Evolutionary conservation across 768 basidiomycete species (phyloP), one percentile per base, ranked within the genome.

Genomic region (Boletus edulis): DNA sequence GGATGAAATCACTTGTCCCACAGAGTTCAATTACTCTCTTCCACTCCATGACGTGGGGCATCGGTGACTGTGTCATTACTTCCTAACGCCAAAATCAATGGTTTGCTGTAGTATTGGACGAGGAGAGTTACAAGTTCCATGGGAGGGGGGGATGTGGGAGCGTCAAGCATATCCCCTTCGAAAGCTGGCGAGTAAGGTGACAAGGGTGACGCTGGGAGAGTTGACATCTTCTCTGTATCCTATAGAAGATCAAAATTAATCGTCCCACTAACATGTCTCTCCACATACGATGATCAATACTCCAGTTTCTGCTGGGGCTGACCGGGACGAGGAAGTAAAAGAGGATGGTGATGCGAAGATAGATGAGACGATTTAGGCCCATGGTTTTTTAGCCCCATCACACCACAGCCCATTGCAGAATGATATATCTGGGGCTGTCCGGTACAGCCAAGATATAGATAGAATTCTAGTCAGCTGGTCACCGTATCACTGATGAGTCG

Each of bases 1-100:
- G 87, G 17, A 91, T 70, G 62, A 87, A 85, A 20, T 76, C 75
- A 1, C 76, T 73, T 22, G 71, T 70, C 40, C 64, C 58, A 29
- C 68, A 69, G 2, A 8, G 34, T 1, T 58, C 57, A 37, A 44
- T 43, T 5, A 63, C 57, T 32, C 43, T 45, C 24, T 64, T 71
- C 71, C 71, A 71, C 24, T 60, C 53, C 24, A 58, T 22, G 13
- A 73, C 56, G 45, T 73, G 70, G 27, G 58, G 58, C 57, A 65
- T 57, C 8, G 51, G 65, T 2, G 49, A 31, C 35, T 61, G 61
- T 4, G 60, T 65, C 11, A 37, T 55, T 5, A 62, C 43, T 15
- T 69, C 62, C 69, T 71, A 46, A 47, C 35, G 14, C 35, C 35
- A 38, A n/a, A 24, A 50, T 61, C 6, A 61, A 43, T n/a, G 13